Base-by-base conservation (phyloP, 1,284 basidiomycete species). In the Leccinum huronense region DNA sequence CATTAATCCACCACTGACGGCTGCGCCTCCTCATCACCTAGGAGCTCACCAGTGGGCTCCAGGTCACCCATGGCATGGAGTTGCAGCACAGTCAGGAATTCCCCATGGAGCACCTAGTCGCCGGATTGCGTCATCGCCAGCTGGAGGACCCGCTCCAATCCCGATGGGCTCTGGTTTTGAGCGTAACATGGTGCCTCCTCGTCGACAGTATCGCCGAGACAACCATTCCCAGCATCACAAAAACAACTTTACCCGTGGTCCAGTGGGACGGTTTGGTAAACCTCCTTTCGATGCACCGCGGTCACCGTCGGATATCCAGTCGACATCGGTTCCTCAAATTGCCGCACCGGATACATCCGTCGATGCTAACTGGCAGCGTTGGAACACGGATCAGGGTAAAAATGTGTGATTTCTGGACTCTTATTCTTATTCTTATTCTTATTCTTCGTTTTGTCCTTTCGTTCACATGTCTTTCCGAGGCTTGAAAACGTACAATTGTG, bases 181-280 rank as follows among this genome's bases (percentile, higher is more conserved):
- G 60, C 73, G 74, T 42, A 67, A 67, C 19, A 14, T 61, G 6
- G 60, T 65, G 5, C 75, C 73, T n/a, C 67, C 75, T 57, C 76
- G 76, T 42, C 71, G 73, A 30, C 75, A 76, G 33, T 68, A 70
- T 59, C 73, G 74, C 31, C 75, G 75, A 59, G 75, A 76, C 27
- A 67, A 69, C 19, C 65, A 75, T 48, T 11, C 48, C 23, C 71
- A 73, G 14, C 63, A 74, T 54, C 71, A 75, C 53, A 76, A 68
- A 60, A 70, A 70, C 33, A 75, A 62, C 42, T 62, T 64, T 45
- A 9, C 45, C 58, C 75, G 74, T 40, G 64, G 66, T 51, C 45
- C 64, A 31, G 56, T 58, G 59, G 67, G 72, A 36, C 71, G 74
- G 19, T 67, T 66, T 62, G 38, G 59, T 11, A 75, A 67, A 38